Base-by-base conservation (phyloP, 768 basidiomycete species). In the Gelatoporia subvermispora region DNA sequence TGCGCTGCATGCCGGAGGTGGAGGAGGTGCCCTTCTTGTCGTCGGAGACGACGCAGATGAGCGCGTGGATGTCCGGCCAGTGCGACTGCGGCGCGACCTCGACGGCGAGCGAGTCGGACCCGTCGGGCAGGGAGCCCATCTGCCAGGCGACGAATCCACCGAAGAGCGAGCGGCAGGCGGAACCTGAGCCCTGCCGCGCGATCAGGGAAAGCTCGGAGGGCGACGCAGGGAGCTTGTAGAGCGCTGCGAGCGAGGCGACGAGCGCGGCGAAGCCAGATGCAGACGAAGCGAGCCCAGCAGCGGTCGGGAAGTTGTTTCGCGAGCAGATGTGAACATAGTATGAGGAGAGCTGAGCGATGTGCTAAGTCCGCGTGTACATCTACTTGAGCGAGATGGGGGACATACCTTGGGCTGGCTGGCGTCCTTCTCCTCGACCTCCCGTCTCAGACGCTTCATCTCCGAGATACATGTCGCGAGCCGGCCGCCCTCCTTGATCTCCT, bases 241-340 rank as follows among this genome's bases (percentile, higher is more conserved):
- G 84, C 9, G 82, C 74, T 1, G 93, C 84, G 43, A 99, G 79
- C 44, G 94, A 96, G 11, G 86, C 77, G 22, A 92, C 88, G 35
- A 99, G 85, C 0, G 96, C 96, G 3, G 96, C 95, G 59, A 98
- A 94, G 15, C 96, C 96, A 0, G 93, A 91, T 0, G 96, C 96
- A 28, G 94, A 97, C 1, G 94, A 97, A 1, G 96, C 96, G 39
- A 99, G 83, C 3, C 96, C 96, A 0, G 96, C 96, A 13, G 96
- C 96, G 13, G 96, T 99, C 24, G 96, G 96, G 76, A 99, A 98
- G 74, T 98, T 98, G 78, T 99, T 99, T 72, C 82, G 85, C 7
- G 95, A 98, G 48, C 82, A 82, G 59, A 99, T 93, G 71, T 93
- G 93, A 3, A 98, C 80, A 16, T 77, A 70, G 66, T 72, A 88